These are phyloP conservation scores for Pholiota adiposa DNA, from an alignment of 1,284 basidiomycete species.

Conservation along the genomic window DNA sequence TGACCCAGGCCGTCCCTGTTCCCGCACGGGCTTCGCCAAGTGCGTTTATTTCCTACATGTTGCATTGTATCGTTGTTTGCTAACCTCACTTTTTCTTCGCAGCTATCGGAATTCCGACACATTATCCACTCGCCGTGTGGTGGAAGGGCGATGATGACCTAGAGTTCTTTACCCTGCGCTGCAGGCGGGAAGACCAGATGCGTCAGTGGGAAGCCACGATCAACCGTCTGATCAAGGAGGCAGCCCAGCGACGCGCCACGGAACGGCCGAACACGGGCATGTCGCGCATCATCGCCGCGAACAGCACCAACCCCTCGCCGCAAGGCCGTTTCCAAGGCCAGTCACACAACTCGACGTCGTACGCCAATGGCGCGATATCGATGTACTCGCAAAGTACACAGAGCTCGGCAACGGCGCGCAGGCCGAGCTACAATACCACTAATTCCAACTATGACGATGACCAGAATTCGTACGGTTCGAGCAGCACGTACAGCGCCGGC, in stretches of 20 bases:
- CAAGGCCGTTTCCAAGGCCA: slow-evolving; percentile 28
- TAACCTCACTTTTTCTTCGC: slow-evolving; percentile 4
- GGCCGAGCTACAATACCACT: slow-evolving; percentile 27
- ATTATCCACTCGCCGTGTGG: slow-evolving; percentile 83
- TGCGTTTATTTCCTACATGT: slow-evolving; percentile 37
- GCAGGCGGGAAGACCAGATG: slow-evolving; percentile 92
- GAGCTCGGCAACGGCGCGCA: slow-evolving; percentile 36
- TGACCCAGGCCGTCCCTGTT: slow-evolving; percentile 74
- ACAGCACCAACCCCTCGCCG: slow-evolving; percentile 48
- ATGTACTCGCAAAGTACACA: slow-evolving; percentile 33
- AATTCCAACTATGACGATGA: slow-evolving; percentile 31
- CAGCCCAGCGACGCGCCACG: slow-evolving; percentile 63
- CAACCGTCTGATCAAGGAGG: slow-evolving; percentile 82
- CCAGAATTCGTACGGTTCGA: slow-evolving; percentile 41
- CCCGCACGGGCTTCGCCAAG: slow-evolving; percentile 62
- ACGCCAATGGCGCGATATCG: slow-evolving; percentile 27
- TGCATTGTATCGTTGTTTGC: slow-evolving; percentile 11
- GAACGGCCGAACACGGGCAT: slow-evolving; percentile 56
- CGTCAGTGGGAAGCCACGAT: slow-evolving; percentile 92
- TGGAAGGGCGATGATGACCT: slow-evolving; percentile 93
- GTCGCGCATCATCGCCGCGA: slow-evolving; percentile 39
- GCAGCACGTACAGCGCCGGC: slow-evolving; percentile 44
- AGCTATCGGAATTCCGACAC: slow-evolving; percentile 49
- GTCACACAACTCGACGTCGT: slow-evolving; percentile 25
- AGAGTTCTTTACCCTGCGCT: slow-evolving; percentile 94